A percentile compares a stretch with the other conserved stretches of the same genome.
These are phyloP conservation scores for Trichoderma koningii DNA, from an alignment of 2,329 filamentous ascomycete species.

Conservation along the genomic window DNA sequence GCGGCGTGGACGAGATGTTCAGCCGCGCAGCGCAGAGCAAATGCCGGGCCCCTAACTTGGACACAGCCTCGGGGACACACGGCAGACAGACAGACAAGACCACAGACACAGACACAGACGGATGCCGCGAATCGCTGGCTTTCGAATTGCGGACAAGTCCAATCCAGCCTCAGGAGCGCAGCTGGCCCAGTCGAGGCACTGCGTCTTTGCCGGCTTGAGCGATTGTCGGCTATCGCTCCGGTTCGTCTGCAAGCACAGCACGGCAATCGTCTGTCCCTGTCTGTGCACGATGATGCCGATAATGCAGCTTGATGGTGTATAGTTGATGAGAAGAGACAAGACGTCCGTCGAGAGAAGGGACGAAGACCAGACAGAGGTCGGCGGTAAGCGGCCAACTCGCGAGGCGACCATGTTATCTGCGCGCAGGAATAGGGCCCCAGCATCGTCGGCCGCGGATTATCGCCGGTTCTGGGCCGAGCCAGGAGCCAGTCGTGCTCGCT, in stretches of 20 bases:
- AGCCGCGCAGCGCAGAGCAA: conserved; percentile 19
- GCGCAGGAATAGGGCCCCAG: conserved; percentile 21
- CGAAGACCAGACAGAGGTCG: conserved; percentile 21
- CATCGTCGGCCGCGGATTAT: conserved; percentile 25
- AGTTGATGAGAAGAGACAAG: background rate
- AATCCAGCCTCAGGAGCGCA: background rate
- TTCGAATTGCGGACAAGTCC: background rate
- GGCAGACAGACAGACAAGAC: background rate
- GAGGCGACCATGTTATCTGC: conserved; percentile 25
- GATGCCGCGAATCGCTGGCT: conserved; percentile 3
- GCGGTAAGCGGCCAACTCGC: conserved; percentile 28
- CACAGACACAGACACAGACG: background rate
- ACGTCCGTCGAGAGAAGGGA: background rate
- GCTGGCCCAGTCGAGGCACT: background rate
- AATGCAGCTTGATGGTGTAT: too few species aligned
- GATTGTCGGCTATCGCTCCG: background rate
- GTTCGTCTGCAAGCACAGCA: background rate
- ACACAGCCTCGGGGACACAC: conserved; percentile 20
- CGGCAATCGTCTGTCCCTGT: background rate
- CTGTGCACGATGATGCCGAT: conserved; percentile 3
- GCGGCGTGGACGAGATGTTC: conserved; percentile 5
- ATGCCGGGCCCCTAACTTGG: conserved; percentile 20
- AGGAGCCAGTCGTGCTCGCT: conserved; percentile 15
- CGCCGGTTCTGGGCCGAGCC: conserved; percentile 24
- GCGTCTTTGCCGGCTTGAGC: background rate